Conservation (phyloP, 345 rosid species). For the Clarkia xantiana region DNA sequence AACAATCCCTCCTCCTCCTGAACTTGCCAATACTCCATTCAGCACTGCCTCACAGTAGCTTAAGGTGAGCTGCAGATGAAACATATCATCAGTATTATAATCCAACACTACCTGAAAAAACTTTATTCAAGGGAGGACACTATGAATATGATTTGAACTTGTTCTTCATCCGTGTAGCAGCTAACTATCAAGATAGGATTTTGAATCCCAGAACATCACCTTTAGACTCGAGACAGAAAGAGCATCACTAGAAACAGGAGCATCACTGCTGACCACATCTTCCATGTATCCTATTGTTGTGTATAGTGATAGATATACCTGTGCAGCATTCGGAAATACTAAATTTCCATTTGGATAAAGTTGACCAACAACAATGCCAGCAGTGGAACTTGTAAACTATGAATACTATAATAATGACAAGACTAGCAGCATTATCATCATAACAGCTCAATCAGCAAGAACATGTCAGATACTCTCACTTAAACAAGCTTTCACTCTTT, state of each 20-base stretch:
- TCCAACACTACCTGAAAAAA: no score
- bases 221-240: slow-evolving; percentile 68
- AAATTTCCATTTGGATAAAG: no score
- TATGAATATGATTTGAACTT: background rate
- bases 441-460: no score
- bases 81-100: no score
- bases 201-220: slow-evolving; percentile 23
- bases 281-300: slow-evolving; percentile 58
- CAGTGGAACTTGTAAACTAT: no score
- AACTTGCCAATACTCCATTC: slow-evolving; percentile 44
- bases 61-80: slow-evolving; percentile 49
- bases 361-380: no score
- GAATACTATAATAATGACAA: no score
- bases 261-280: slow-evolving; percentile 39
- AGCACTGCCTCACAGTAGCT: slow-evolving; percentile 62
- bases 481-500: background rate
- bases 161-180: background rate
- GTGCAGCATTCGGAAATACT: slow-evolving; percentile 6
- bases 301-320: slow-evolving; percentile 84
- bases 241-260: slow-evolving; percentile 30
- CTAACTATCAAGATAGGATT: background rate
- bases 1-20: slow-evolving; percentile 48
- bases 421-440: no score
- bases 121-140: background rate
- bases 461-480: no score